These are phyloP conservation scores for Nemania diffusa DNA, from an alignment of 2,329 filamentous ascomycete species.

Conservation along the genomic window DNA sequence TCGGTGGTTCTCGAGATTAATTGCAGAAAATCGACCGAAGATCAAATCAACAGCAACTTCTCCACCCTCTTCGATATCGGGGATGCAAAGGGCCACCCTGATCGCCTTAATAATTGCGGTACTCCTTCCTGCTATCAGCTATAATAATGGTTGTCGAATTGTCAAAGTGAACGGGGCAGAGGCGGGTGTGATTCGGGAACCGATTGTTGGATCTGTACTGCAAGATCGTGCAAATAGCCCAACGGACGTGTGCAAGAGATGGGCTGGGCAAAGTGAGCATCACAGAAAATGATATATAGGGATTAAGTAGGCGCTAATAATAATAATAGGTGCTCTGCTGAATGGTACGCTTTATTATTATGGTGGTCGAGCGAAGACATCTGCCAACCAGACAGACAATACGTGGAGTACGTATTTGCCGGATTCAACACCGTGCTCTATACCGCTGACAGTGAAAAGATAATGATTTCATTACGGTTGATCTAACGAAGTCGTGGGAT, in stretches of 20 bases:
- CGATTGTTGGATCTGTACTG: constrained; percentile 43
- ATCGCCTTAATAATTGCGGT: constrained; percentile 62
- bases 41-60: constrained; percentile 57
- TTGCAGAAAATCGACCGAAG: constrained; percentile 54
- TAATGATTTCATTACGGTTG: constrained; percentile 77
- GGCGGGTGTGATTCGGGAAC: constrained; percentile 57
- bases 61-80: constrained; percentile 54
- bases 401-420: constrained; percentile 71
- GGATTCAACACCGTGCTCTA: not conserved
- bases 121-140: constrained; percentile 60
- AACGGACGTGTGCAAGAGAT: constrained; percentile 70
- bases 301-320: constrained; percentile 16
- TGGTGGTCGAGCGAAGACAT: constrained; percentile 72
- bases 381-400: constrained; percentile 66
- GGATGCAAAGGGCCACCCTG: constrained; percentile 58
- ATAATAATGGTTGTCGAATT: constrained; percentile 54
- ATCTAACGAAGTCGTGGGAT: constrained; percentile 78
- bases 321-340: constrained; percentile 66
- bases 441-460: constrained; percentile 54
- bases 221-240: constrained; percentile 58
- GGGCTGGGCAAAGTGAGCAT: constrained; percentile 70
- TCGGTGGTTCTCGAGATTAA: constrained; percentile 58
- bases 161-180: constrained; percentile 57
- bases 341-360: constrained; percentile 83
- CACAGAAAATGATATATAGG: not conserved